Percentiles rank a stretch among this genome's conserved stretches.
These are phyloP conservation scores for Trichoderma orchidacearum DNA, from an alignment of 495 filamentous ascomycete species.

Conservation along the genomic window DNA sequence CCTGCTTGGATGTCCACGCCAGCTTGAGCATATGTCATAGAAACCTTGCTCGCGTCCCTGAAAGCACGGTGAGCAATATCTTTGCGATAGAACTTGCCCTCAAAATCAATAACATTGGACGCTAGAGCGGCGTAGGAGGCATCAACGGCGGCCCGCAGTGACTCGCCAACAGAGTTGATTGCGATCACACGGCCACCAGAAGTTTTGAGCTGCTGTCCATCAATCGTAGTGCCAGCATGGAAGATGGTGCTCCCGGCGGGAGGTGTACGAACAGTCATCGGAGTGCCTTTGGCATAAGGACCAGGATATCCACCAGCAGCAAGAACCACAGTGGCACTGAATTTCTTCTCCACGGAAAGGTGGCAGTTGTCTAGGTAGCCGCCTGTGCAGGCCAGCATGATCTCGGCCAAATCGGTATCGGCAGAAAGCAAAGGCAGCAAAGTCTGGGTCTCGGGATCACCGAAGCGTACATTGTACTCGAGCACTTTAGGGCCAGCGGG, in stretches of 20 bases:
- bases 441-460: constrained; percentile 93
- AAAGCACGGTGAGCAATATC: constrained; percentile 76
- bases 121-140: constrained; percentile 57
- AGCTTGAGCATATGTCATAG: constrained; percentile 82
- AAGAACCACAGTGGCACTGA: constrained; percentile 82
- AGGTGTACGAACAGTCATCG: constrained; percentile 41
- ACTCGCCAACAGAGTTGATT: constrained; percentile 60
- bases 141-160: constrained; percentile 64
- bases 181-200: constrained; percentile 88
- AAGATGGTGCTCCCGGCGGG: constrained; percentile 56
- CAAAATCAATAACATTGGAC: constrained; percentile 48
- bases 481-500: constrained; percentile 72
- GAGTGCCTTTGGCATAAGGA: constrained; percentile 66
- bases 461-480: constrained; percentile 95
- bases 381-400: constrained; percentile 77
- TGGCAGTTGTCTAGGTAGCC: constrained; percentile 56
- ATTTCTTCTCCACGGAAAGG: constrained; percentile 52
- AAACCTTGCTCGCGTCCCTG: constrained; percentile 28
- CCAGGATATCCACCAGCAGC: constrained; percentile 94
- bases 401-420: constrained; percentile 77
- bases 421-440: constrained; percentile 65
- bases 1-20: constrained; percentile 89
- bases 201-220: constrained; percentile 50
- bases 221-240: constrained; percentile 76
- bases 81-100: constrained; percentile 82